phyloP scores from a whole-genome alignment of 2,329 filamentous ascomycete species.

The Hymenoscyphus infarciens region DNA sequence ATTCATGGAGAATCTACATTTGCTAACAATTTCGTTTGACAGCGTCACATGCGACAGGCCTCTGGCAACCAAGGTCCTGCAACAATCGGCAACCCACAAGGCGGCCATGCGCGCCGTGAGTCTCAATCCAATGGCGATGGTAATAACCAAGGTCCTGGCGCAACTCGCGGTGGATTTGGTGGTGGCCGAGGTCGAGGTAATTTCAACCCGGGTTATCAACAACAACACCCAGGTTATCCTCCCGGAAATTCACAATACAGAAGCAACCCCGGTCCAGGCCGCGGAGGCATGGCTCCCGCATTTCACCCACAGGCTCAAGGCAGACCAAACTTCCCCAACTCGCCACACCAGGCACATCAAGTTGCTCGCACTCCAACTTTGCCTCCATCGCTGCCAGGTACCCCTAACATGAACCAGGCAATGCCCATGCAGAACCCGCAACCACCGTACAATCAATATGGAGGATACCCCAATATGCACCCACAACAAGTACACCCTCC shows the following conservation, averaged over 20 bases:
- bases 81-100: constrained; percentile 55
- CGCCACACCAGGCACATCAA: constrained; percentile 64
- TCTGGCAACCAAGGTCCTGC: constrained; percentile 60
- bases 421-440: constrained; percentile 57
- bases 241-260: constrained; percentile 38
- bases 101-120: constrained; percentile 76
- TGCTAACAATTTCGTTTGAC: constrained; percentile 30
- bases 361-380: constrained; percentile 62
- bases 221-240: constrained; percentile 51
- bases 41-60: constrained; percentile 68
- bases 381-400: constrained; percentile 61
- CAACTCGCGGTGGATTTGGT: constrained; percentile 50
- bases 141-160: constrained; percentile 53
- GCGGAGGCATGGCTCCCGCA: constrained; percentile 45
- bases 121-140: constrained; percentile 79
- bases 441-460: constrained; percentile 42
- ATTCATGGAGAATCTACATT: constrained; percentile 28
- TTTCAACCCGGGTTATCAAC: constrained; percentile 48
- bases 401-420: constrained; percentile 64
- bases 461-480: constrained; percentile 31
- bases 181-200: constrained; percentile 56
- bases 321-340: constrained; percentile 44
- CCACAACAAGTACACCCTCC: constrained; percentile 51
- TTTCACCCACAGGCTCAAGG: constrained; percentile 43
- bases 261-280: constrained; percentile 42